Evolutionary conservation across 2,329 filamentous ascomycete genomes (phyloP).

Genomic region (Colletotrichum sp.): DNA sequence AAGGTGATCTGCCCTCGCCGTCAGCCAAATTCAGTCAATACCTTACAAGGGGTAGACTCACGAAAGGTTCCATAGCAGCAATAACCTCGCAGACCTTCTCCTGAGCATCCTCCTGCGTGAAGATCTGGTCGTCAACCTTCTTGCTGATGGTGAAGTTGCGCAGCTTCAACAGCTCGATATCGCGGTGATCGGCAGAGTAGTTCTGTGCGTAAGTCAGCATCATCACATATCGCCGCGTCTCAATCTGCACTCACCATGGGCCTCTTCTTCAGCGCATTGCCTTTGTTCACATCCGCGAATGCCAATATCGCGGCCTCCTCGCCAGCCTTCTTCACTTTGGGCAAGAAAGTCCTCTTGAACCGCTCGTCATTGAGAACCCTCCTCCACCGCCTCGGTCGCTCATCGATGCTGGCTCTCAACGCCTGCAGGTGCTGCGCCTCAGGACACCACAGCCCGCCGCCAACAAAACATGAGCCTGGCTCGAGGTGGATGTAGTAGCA

Average conservation of each 20-base stretch:
- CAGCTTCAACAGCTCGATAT: conserved; percentile 82
- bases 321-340: conserved; percentile 50
- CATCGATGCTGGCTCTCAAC: conserved; percentile 78
- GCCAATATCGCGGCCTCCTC: conserved; percentile 66
- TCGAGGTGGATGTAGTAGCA: conserved; percentile 88
- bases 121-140: conserved; percentile 68
- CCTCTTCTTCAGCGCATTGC: conserved; percentile 81
- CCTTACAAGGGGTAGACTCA: conserved; percentile 54
- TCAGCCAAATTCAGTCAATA: not conserved
- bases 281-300: conserved; percentile 73
- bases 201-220: conserved; percentile 55
- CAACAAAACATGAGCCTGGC: conserved; percentile 74
- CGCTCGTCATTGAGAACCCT: conserved; percentile 64
- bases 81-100: conserved; percentile 70
- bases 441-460: conserved; percentile 83
- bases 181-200: conserved; percentile 74
- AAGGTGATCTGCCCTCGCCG: conserved; percentile 63
- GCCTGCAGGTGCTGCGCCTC: conserved; percentile 69
- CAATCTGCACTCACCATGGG: conserved; percentile 69
- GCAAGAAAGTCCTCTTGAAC: conserved; percentile 70
- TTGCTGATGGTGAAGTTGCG: conserved; percentile 78
- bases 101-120: conserved; percentile 67
- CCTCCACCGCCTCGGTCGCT: conserved; percentile 73
- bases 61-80: conserved; percentile 76
- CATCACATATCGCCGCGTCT: not conserved